Conservation (phyloP, 148 eudicot genomes). For the Arbutus unedo region DNA sequence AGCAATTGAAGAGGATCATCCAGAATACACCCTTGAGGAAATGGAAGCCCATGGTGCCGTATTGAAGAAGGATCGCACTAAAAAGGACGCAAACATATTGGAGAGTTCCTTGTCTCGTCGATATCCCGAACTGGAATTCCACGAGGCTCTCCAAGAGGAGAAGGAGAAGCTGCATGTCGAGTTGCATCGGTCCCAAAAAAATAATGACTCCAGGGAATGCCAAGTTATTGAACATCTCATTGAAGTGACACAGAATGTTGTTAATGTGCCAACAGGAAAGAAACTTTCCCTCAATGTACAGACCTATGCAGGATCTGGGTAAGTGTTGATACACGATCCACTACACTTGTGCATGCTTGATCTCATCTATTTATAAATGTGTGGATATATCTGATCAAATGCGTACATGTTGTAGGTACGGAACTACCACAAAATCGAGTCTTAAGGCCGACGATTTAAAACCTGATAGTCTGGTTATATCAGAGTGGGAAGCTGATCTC, state of each 20-base stretch:
- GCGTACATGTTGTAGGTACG: not conserved
- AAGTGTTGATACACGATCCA: not conserved
- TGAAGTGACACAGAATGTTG: conserved; percentile 10
- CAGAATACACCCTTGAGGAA: not conserved
- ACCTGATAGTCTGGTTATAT: not conserved
- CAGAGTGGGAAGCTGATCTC: conserved; percentile 26
- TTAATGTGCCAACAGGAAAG: conserved; percentile 7
- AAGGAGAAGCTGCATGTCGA: conserved; percentile 6
- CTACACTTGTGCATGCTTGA: not conserved
- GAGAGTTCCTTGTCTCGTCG: conserved; percentile 8
- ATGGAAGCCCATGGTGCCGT: conserved; percentile 3
- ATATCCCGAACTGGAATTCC: conserved; percentile 5
- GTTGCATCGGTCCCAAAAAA: not conserved
- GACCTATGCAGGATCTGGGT: conserved; percentile 6
- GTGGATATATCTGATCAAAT: not conserved
- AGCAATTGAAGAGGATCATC: conserved; percentile 4
- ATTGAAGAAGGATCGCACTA: not conserved
- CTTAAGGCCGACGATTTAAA: not conserved
- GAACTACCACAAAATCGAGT: conserved; percentile 6
- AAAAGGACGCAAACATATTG: conserved; percentile 2
- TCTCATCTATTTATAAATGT: not conserved
- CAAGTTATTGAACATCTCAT: conserved; percentile 6
- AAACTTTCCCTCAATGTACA: conserved; percentile 1
- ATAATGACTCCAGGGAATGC: conserved; percentile 7
- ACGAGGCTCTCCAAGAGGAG: conserved; percentile 9